These are phyloP conservation scores for Aspergillus caelatus DNA, from an alignment of 2,329 filamentous ascomycete genomes.

Conservation along the genomic window DNA sequence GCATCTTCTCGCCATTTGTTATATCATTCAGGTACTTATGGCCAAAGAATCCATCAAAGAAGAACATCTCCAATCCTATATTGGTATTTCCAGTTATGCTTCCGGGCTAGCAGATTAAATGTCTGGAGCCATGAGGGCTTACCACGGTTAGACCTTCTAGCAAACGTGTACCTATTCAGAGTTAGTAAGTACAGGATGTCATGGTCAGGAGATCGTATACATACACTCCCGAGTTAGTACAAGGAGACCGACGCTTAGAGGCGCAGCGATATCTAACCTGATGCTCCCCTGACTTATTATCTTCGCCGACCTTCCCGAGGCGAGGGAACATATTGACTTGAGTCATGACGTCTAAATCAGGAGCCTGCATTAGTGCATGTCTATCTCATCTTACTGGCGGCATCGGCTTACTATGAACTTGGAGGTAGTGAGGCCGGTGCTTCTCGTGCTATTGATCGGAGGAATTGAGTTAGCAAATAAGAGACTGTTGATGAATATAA, in stretches of 20 bases:
- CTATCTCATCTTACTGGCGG: not conserved
- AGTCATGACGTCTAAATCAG: not conserved
- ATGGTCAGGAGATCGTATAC: not conserved
- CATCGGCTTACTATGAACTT: not conserved
- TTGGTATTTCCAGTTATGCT: not conserved
- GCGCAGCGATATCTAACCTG: not conserved
- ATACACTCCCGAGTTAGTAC: not conserved
- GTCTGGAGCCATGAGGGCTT: not conserved
- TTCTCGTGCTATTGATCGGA: not conserved
- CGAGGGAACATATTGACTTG: not conserved
- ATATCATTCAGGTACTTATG: not conserved
- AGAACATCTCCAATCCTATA: not conserved
- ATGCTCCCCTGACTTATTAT: not conserved
- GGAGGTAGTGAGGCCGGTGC: not conserved
- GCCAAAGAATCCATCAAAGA: not conserved
- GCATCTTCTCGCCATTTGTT: not conserved
- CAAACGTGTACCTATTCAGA: not conserved
- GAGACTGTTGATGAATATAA: not conserved
- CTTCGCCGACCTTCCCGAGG: not conserved
- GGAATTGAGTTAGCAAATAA: not conserved
- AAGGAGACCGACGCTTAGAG: not conserved
- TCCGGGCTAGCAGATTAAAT: not conserved
- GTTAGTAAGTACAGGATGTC: not conserved
- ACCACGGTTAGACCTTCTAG: not conserved
- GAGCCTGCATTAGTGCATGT: not conserved